Base-by-base conservation (phyloP, 83 land plant species). In the Diphasiastrum complanatum region DNA sequence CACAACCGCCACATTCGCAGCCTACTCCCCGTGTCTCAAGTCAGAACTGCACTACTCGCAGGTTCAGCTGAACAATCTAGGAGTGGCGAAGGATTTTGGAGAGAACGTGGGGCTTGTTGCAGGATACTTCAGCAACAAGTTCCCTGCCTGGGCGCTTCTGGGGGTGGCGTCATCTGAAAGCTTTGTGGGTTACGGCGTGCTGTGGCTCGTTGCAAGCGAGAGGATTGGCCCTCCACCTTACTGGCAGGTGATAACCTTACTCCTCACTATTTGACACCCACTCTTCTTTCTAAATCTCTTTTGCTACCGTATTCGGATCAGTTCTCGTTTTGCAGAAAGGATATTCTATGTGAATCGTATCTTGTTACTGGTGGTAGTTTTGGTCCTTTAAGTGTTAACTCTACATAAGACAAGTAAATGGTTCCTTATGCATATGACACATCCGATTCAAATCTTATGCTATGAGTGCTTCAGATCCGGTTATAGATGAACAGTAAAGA, bases 21-120 rank as follows among this genome's bases (percentile, higher is more conserved):
- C 68, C 5, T 87, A 82, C 71, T 87, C 95, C n/a, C 74, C 73
- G 5, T 20, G 27, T 0, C 71, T 87, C 32, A 87, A 87, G 61
- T 11, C 75, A 5, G 76, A 60, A 5, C 62, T 87, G 52, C 68
- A 64, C 19, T 70, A 83, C 18, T 69, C 73, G 11, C 95, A 87
- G 78, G 25, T 85, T 1, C 71, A 76, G 73, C 79, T 89, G 35
- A 85, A 85, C 70, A 74, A 67, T 51, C 67, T 89, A 29, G 81
- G 85, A 2, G 75, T 75, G 16, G 91, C 91, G 1, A 83, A 83
- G 25, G 95, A 88, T 57, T 10, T 82, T 25, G 95, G 87, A 16
- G 82, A 88, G 74, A 62, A 68, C 16, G 71, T 82, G 8, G 91
- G 91, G 0, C 69, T 85, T 63, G 49, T 84, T 10, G 62, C 83